Evolutionary conservation across 176 grass and related monocot species (phyloP), one percentile per base, ranked within the genome.

Genomic region (sorghum (Sorghum bicolor)): DNA sequence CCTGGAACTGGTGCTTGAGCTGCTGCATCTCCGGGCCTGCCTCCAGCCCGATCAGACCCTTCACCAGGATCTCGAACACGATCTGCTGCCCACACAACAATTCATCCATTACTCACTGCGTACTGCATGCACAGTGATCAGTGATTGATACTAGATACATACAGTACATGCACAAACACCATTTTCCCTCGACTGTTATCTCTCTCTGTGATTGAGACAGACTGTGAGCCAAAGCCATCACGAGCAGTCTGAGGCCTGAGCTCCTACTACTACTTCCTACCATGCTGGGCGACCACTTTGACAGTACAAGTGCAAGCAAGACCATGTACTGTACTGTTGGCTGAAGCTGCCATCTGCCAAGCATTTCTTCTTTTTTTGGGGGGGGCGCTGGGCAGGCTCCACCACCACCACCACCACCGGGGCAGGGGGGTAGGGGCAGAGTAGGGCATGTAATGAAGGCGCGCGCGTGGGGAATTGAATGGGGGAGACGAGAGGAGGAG

Each of bases 1-100:
- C 96, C 55, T 87, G 86, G 86, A 99, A 99, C 89, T 99, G 81
- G 79, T 90, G 87, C 89, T 92, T 99, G 57, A 99, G 79, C 76
- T 90, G 92, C 80, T 94, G 75, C 93, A 96, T 96, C 82, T 99
- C 91, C 40, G 89, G 66, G 16, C 91, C 93, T 55, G 89, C 74
- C 83, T 94, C 91, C 81, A 99, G 83, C 73, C 96, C 96, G 47
- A 99, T 99, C 87, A 99, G 80, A 15, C 89, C 93, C 76, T 69
- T 80, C 57, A 99, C 96, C 26, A 96, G 91, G 57, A 99, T 96
- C 52, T 90, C 89, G 89, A 99, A 99, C 82, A 99, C 89, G 64
- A 97, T 90, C 94, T 97, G 91, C 68, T 92, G 89, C 50, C 80
- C 65, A 77, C 52, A 60, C 25, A 26, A 14, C 11, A 63, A 52